Percentiles rank a stretch among this genome's conserved stretches.
phyloP scores from a whole-genome alignment of 352 stramenopile genomes.

The Phytophthora cactorum region DNA sequence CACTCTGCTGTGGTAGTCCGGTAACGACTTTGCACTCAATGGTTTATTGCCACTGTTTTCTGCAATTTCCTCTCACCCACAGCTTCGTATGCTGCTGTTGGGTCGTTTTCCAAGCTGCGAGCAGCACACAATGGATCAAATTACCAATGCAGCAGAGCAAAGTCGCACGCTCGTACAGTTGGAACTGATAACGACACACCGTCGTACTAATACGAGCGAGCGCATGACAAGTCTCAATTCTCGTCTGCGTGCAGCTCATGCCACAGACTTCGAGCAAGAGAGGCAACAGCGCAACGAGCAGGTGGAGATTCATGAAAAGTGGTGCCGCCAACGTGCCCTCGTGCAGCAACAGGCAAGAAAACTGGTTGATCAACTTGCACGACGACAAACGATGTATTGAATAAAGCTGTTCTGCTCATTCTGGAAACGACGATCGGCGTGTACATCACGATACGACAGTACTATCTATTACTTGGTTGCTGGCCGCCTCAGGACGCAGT shows the following conservation, averaged over 20 bases:
- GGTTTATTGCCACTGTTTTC: constrained; percentile 34
- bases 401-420: background rate
- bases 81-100: constrained; percentile 37
- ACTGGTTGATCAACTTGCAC: constrained; percentile 14
- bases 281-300: constrained; percentile 11
- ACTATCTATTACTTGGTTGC: too few species aligned
- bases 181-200: constrained; percentile 27
- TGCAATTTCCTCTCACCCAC: constrained; percentile 19
- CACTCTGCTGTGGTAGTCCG: constrained; percentile 25
- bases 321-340: constrained; percentile 28
- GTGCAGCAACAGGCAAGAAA: constrained; percentile 29
- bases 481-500: too few species aligned
- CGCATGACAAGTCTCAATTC: constrained; percentile 26
- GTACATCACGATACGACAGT: too few species aligned
- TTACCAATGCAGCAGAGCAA: constrained; percentile 21
- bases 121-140: constrained; percentile 9
- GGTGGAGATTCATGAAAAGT: constrained; percentile 4
- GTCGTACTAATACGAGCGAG: constrained; percentile 13
- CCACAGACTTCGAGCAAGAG: constrained; percentile 12
- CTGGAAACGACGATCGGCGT: too few species aligned
- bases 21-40: constrained; percentile 38
- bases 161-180: constrained; percentile 40
- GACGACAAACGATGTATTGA: background rate
- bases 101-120: constrained; percentile 32
- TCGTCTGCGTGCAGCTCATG: constrained; percentile 9